Conservation (phyloP, 352 stramenopile genomes). For the Pythium guiyangense region DNA sequence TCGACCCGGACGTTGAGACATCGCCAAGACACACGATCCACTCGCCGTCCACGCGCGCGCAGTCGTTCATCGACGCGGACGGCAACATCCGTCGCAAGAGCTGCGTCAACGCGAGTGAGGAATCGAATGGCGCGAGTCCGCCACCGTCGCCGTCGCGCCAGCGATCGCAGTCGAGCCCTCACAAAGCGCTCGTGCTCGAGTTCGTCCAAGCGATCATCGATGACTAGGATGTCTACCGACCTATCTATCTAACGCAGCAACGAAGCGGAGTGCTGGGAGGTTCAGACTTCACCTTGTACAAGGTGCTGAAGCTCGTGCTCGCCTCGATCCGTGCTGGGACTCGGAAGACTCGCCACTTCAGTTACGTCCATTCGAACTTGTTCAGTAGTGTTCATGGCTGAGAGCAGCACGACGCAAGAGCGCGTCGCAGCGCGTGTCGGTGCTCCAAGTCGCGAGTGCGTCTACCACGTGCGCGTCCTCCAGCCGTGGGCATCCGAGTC, state of each 20-base stretch:
- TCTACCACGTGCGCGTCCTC: conserved; percentile 36
- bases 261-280: neutral
- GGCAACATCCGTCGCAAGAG: conserved; percentile 32
- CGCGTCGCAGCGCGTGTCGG: neutral
- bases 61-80: conserved; percentile 26
- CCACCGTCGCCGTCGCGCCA: neutral
- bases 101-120: neutral
- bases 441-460: conserved; percentile 12
- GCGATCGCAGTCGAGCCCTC: neutral
- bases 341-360: too few species aligned
- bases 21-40: conserved; percentile 18
- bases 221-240: conserved; percentile 7
- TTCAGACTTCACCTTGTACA: neutral
- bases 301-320: too few species aligned
- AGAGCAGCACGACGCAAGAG: conserved; percentile 1
- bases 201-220: conserved; percentile 28
- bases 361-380: too few species aligned
- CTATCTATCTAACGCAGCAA: neutral
- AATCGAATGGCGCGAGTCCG: neutral
- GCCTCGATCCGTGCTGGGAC: too few species aligned
- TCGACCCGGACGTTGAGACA: conserved; percentile 26
- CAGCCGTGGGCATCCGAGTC: conserved; percentile 17
- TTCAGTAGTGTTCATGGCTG: too few species aligned
- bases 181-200: conserved; percentile 22
- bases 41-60: conserved; percentile 21